Base-by-base conservation (phyloP, 1,284 basidiomycete species). In the Sutorius eximius region DNA sequence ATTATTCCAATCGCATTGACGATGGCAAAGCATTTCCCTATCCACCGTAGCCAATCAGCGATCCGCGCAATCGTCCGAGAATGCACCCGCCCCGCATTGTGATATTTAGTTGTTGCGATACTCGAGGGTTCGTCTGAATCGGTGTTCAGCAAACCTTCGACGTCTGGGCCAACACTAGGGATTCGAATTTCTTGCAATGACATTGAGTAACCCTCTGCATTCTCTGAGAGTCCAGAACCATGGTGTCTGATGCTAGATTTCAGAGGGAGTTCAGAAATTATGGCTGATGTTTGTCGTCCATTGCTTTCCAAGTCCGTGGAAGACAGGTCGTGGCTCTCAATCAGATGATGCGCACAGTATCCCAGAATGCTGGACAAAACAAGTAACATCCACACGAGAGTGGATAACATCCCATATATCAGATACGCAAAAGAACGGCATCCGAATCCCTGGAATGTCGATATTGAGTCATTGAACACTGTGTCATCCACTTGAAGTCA, bases 351-450 rank as follows among this genome's bases (percentile, higher is more conserved):
- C 11, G 61, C 67, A 42, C 71, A 72, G 47, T 77, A 69, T 18
- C 67, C 61, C 5, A 78, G 67, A 3, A 68, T 32, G 54, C 71
- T 73, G 11, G 77, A 77, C 2, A 51, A 36, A n/a, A 77, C 56
- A 12, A 79, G 67, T 1, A 76, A 9, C 1, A 71, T 42, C 75
- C 76, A 78, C 20, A 71, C 64, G 8, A 66, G 1, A 1, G 73
- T 77, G 0, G 76, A 75, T 2, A 71, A 1, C 1, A 45, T 27
- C 5, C 70, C 77, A 42, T 78, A 78, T 16, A 72, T 27, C 38
- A 77, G 12, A 54, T 75, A 77, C 1, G 70, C 58, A 1, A 69
- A 66, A 5, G 74, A 75, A 41, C 75, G 72, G 53, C 77, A 79
- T 3, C 75, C 77, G 2, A 78, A 56, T 33, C 62, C 60, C 66